Evolutionary conservation across 202 grass and related monocot species (phyloP), one percentile per base, ranked within the genome.

Genomic region (Panicum hallii): DNA sequence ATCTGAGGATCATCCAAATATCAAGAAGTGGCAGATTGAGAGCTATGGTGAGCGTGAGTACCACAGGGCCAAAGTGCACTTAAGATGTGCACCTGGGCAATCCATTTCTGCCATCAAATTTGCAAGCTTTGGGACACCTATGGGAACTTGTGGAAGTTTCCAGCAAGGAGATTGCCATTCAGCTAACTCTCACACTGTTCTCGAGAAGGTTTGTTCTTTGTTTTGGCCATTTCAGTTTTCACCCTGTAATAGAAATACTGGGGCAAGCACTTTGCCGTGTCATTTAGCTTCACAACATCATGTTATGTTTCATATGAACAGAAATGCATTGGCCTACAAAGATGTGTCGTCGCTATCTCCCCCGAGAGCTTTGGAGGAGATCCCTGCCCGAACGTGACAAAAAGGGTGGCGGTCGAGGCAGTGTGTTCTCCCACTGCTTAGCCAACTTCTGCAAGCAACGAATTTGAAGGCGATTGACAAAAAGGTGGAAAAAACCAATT

Each of bases 61-160:
- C 63, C 89, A 56, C 61, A 86, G 53, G 32, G 23, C 97, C 14
- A 93, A 97, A 75, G 91, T 99, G 56, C 97, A 99, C 62, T 79
- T 99, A 65, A 91, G 55, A 49, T 99, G 97, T 34, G 68, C 97
- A 60, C 79, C 61, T 41, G 93, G 97, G 44, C 97, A 99, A 74
- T 88, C 88, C 20, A 99, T 99, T 46, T 99, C 92, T 62, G 93
- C 87, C 16, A 99, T 99, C 78, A 94, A 91, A 66, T 99, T 99
- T 83, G 97, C 97, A n/a, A 99, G 97, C 88, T 99, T 94, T 67
- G 97, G 97, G 48, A 99, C 97, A 30, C 97, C 97, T 48, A 75
- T 84, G 47, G 97, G 97, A 53, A 97, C 97, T 1, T 99, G 97
- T 11, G 93, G 93, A 69, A 97, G 62, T 87, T 99, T 94, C 90